Percentiles rank a stretch among this genome's conserved stretches.
These are phyloP conservation scores for Plantago major DNA, from an alignment of 257 asterid genomes.

Conservation along the genomic window DNA sequence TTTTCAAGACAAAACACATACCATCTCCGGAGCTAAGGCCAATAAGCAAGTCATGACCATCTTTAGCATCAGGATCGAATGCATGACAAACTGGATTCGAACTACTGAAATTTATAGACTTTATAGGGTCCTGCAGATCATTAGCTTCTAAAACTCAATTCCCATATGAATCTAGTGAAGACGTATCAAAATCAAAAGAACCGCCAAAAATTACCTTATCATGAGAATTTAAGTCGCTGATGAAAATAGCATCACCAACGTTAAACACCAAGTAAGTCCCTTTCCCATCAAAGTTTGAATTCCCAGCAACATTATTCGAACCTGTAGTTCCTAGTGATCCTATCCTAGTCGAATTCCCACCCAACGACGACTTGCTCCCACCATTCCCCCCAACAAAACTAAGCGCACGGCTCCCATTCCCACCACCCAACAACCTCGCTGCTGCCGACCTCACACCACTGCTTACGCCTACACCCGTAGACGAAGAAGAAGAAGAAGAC, in stretches of 20 bases:
- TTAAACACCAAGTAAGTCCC: conserved; percentile 94
- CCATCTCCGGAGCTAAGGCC: conserved; percentile 97
- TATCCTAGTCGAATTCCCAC: conserved; percentile 58
- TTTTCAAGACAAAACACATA: conserved; percentile 22
- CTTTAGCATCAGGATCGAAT: conserved; percentile 92
- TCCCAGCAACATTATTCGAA: conserved; percentile 56
- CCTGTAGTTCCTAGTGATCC: conserved; percentile 85
- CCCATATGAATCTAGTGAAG: conserved; percentile 12
- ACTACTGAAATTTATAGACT: conserved; percentile 87
- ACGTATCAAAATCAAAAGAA: conserved; percentile 11
- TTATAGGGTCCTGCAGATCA: conserved; percentile 82
- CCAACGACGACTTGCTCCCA: conserved; percentile 64
- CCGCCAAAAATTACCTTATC: conserved; percentile 68
- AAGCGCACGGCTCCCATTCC: conserved; percentile 90
- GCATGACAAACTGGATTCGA: conserved; percentile 96
- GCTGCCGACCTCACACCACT: conserved; percentile 98
- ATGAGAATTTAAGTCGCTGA: conserved; percentile 90
- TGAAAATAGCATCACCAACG: conserved; percentile 85
- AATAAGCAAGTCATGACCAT: conserved; percentile 95
- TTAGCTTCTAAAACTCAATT: conserved; percentile 35
- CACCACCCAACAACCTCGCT: conserved; percentile 79
- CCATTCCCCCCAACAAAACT: conserved; percentile 97
- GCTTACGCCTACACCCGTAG: conserved; percentile 61
- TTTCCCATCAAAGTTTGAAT: conserved; percentile 83
- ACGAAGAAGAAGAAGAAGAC: conserved; percentile 58